A percentile compares a stretch with the other conserved stretches of the same genome.
phyloP scores from a whole-genome alignment of 345 rosid species.

The Kandelia obovata region DNA sequence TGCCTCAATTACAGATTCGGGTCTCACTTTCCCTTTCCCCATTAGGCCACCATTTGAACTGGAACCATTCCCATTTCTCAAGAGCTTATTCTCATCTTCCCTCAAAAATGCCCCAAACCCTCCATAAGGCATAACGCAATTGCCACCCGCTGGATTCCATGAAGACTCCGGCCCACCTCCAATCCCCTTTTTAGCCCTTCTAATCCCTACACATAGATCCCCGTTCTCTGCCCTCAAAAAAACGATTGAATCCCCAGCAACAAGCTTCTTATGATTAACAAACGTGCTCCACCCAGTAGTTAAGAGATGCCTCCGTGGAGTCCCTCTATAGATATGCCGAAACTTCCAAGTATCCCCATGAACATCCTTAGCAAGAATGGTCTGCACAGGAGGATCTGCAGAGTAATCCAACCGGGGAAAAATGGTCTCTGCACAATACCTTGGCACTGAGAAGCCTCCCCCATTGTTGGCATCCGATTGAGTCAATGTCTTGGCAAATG shows the following conservation, averaged over 20 bases:
- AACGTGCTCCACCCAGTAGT: conserved; percentile 99
- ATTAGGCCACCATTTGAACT: conserved; percentile 26
- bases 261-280: conserved; percentile 94
- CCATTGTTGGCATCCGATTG: conserved; percentile 99
- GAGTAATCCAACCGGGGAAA: conserved; percentile 82
- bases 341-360: conserved; percentile 93
- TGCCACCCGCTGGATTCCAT: conserved; percentile 40
- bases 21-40: conserved; percentile 15
- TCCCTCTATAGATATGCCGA: conserved; percentile 92
- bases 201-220: conserved; percentile 88
- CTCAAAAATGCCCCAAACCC: conserved; percentile 51
- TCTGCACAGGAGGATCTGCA: conserved; percentile 96
- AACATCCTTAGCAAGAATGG: conserved; percentile 84
- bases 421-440: conserved; percentile 94
- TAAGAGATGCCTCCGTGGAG: conserved; percentile 89
- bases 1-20: conserved; percentile 25
- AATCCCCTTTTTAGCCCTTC: conserved; percentile 63
- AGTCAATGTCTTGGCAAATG: conserved; percentile 91
- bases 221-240: conserved; percentile 81
- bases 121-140: conserved; percentile 38
- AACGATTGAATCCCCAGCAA: conserved; percentile 93
- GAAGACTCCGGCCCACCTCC: conserved; percentile 49
- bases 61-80: conserved; percentile 35
- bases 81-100: conserved; percentile 50
- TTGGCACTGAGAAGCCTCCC: conserved; percentile 96